Evolutionary conservation across 495 filamentous ascomycete genomes (phyloP), one percentile per base, ranked within the genome.

Genomic region (Penicillium lividum): DNA sequence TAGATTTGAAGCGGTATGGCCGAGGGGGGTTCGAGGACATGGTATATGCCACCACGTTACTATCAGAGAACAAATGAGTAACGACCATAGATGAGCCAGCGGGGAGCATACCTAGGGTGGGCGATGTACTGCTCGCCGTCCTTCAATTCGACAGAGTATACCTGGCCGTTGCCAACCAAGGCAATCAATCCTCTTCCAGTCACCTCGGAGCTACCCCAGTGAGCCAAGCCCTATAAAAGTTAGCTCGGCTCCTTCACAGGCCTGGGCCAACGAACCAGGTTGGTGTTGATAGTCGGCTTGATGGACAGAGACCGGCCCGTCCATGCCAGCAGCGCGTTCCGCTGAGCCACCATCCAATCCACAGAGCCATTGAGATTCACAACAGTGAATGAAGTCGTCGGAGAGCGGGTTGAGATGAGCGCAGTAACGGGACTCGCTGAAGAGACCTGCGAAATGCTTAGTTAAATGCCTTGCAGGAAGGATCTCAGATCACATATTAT

Each of bases 271-370:
- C 76, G 29, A 70, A 89, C 87, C 76, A 97, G 78, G 57, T 80
- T 86, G 31, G 79, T 79, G 58, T 92, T 92, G 47, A 93, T 76
- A 30, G 82, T 86, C 1, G 94, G 93, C 27, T 81, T 81, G 11
- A 94, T 80, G 15, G 82, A 75, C 27, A 98, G 78, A 3, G 91
- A 90, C 68, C 93, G 87, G 29, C 94, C 94, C n/a, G 92, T 95
- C 94, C 94, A 98, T 54, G 94, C 95, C 10, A 97, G 80, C 54
- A 98, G 79, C 8, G 90, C 91, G 58, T 88, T 85, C 51, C 90
- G 80, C 69, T 96, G 93, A 10, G 89, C 81, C 29, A 98, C 76
- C 80, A 93, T 92, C 94, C 95, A 98, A 76, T 98, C 94, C 57
- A 89, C 83, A n/a, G 91, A 90, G 30, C 94, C 94, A 79, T 98